Base-by-base conservation (phyloP, 352 stramenopile species). In the Nothophytophthora sp. region DNA sequence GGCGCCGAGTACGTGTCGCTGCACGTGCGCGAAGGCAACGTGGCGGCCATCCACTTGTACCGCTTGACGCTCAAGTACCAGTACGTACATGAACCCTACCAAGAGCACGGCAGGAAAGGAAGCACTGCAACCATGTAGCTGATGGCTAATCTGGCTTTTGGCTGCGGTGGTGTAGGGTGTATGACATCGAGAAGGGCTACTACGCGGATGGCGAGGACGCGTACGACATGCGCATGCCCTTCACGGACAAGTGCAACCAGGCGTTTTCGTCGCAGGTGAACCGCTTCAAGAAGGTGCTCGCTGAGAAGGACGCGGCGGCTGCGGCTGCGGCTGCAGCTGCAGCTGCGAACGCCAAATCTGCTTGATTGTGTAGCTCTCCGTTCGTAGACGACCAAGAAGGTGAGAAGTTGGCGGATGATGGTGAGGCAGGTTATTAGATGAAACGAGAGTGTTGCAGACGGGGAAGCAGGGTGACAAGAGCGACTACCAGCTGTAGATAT, bases 131-230 rank as follows among this genome's bases (percentile, higher is more conserved):
- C n/a, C n/a, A n/a, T n/a, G n/a, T n/a, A n/a, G n/a, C n/a, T n/a
- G n/a, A 3, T 13, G n/a, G 13, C 41, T 18, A 4, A 10, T 32
- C 5, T 30, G n/a, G 35, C 16, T 33, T 19, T 5, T 46, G 25
- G 10, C 11, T 40, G 0, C 33, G n/a, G 42, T 50, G 10, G 41
- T 42, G 9, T 50, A 97, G 87, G 51, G 95, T 99, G 43, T 96
- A 99, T 70, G 95, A 99, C 65, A 96, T 99, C 35, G 97, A 99
- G 70, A 97, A 97, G 74, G 97, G 95, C 22, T 99, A 99, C 76
- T 99, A 99, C 78, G 97, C 97, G 0, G 98, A 99, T 71, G 97
- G 97, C 48, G 98, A 99, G 74, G 96, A 99, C 78, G 98, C 96
- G 12, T 99, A 99, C 70, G 95, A 99, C 63, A 99, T 99, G 96